Evolutionary conservation across 768 basidiomycete genomes (phyloP), one percentile per base, ranked within the genome.

Genomic region (Mycena amicta): DNA sequence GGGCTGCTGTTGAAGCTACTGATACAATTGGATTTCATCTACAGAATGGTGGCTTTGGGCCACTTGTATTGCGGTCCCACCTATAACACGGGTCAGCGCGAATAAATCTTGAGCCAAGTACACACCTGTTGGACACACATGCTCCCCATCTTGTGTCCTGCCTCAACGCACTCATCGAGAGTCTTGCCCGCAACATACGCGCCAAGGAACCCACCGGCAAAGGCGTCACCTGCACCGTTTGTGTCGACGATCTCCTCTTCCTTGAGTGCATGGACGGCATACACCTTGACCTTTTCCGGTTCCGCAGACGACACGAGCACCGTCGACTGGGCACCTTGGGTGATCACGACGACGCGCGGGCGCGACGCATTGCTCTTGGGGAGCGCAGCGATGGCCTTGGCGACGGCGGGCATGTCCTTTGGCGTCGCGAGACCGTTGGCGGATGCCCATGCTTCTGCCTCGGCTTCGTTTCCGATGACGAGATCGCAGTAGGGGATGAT

Each of bases 161-260:
- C 85, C 75, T 89, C 85, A 58, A 99, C 83, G 47, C 82, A 82
- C 72, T 93, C 88, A 20, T 89, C 87, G 27, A 93, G 68, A 27
- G 69, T 75, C 81, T 93, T 97, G 13, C 93, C 95, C 31, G 83
- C 72, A 52, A 92, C 87, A 55, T 84, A 80, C 1, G 89, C 95
- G 51, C 93, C 97, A 53, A 98, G 74, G 83, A 98, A 95, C 37
- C 92, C 97, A 57, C 96, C 97, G 25, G 95, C 94, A 67, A 99
- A 98, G 41, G 93, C 93, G 71, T 99, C 96, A 41, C 97, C 97
- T 22, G 97, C 97, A 52, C 93, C 97, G 74, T 99, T 99, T 49
- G 97, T 98, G 72, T 99, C 97, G 57, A 97, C 89, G 64, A 97
- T 95, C 72, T 87, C 67, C 39, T 77, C 81, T 53, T 81, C 79